Evolutionary conservation across 345 rosid species (phyloP).

Genomic region (Salix udensis): DNA sequence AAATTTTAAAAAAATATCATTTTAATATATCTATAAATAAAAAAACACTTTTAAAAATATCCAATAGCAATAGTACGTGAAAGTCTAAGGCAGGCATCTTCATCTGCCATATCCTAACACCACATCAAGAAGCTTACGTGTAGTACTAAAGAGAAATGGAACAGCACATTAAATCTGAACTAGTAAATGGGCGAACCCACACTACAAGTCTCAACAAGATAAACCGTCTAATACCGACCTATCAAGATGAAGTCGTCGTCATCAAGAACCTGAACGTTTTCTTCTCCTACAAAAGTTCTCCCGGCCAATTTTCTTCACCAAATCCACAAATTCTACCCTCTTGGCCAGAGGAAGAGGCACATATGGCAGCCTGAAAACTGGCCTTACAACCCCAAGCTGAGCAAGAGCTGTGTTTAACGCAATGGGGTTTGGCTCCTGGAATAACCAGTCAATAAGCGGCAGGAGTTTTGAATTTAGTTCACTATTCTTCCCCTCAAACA

Average conservation of each 20-base stretch:
- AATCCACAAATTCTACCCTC: constrained; percentile 64
- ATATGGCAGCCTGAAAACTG: constrained; percentile 75
- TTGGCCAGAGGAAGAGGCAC: constrained; percentile 61
- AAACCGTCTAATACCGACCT: constrained; percentile 50
- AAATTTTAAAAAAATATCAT: no score
- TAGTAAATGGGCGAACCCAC: background rate
- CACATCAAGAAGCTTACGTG: constrained; percentile 6
- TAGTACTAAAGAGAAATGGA: background rate
- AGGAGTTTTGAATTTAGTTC: constrained; percentile 54
- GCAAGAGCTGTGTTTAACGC: constrained; percentile 88
- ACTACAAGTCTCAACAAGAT: background rate
- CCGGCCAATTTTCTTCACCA: constrained; percentile 66
- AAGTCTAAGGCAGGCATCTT: background rate
- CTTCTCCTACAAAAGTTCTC: constrained; percentile 71
- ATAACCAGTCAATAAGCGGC: constrained; percentile 77
- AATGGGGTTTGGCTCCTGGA: constrained; percentile 73
- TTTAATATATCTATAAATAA: no score
- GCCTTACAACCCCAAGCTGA: constrained; percentile 76
- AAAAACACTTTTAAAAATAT: no score
- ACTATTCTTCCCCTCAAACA: constrained; percentile 62
- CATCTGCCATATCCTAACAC: constrained; percentile 4
- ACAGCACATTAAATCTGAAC: background rate
- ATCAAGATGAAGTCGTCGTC: constrained; percentile 69
- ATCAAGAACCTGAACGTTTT: constrained; percentile 67
- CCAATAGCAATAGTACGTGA: no score